These are phyloP conservation scores for Neoconidiobolus thromboides DNA, from an alignment of 371 early-diverging fungal genomes.

Conservation along the genomic window DNA sequence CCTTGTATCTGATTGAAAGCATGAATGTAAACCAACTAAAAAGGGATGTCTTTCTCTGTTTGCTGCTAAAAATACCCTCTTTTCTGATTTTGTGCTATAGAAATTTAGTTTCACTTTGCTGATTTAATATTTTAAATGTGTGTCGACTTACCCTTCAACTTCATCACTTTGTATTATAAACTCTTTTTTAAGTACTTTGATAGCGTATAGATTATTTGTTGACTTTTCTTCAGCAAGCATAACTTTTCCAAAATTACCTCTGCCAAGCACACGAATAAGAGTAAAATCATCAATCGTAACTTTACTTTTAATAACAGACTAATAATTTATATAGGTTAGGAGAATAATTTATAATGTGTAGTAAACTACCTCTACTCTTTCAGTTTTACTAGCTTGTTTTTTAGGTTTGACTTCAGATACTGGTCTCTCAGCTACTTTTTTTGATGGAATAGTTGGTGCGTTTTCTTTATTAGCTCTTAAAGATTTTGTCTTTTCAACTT, in stretches of 20 bases:
- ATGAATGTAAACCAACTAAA: slow-evolving; percentile 84
- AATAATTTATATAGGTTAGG: too few species aligned
- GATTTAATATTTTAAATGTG: too few species aligned
- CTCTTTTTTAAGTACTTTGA: slow-evolving; percentile 96
- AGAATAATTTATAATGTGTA: too few species aligned
- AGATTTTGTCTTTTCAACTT: not conserved
- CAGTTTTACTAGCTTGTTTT: too few species aligned
- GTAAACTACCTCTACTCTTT: too few species aligned
- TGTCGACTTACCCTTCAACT: slow-evolving; percentile 33
- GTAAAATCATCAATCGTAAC: slow-evolving; percentile 50
- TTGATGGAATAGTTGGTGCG: too few species aligned
- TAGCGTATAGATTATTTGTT: slow-evolving; percentile 67
- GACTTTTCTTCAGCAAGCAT: slow-evolving; percentile 84
- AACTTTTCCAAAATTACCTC: slow-evolving; percentile 96
- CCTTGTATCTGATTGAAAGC: slow-evolving; percentile 84
- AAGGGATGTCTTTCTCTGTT: slow-evolving; percentile 84
- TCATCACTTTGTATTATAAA: slow-evolving; percentile 83
- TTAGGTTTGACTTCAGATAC: too few species aligned
- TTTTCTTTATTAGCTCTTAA: too few species aligned
- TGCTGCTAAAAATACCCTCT: slow-evolving; percentile 77
- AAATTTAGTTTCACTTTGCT: too few species aligned
- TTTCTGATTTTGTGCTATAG: slow-evolving; percentile 57
- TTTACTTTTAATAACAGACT: not conserved
- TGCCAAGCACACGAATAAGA: slow-evolving; percentile 84
- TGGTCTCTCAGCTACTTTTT: too few species aligned